Evolutionary conservation across 1,284 basidiomycete species (phyloP).

Genomic region (Ustilago curta): DNA sequence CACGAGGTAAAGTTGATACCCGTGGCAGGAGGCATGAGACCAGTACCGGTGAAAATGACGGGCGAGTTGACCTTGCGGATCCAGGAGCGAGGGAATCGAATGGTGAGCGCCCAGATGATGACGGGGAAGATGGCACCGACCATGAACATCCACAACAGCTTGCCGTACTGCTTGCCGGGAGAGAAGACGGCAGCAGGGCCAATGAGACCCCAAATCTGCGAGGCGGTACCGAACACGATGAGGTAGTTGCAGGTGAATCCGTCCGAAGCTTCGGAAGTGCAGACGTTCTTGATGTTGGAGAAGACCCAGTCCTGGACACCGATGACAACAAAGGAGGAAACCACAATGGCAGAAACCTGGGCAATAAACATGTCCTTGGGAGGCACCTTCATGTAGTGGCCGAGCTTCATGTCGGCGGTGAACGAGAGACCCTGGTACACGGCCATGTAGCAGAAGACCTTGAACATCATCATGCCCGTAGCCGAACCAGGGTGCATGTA

Average conservation of each 20-base stretch:
- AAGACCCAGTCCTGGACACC: constrained; percentile 78
- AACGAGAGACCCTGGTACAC: constrained; percentile 76
- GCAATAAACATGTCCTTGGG: constrained; percentile 72
- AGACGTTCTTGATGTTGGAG: constrained; percentile 79
- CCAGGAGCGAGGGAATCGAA: constrained; percentile 48
- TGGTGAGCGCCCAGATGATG: constrained; percentile 58
- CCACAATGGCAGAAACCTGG: constrained; percentile 79
- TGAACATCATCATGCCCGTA: constrained; percentile 85
- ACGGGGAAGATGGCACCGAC: constrained; percentile 61
- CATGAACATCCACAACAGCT: constrained; percentile 61
- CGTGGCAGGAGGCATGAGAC: constrained; percentile 68
- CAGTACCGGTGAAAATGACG: constrained; percentile 63
- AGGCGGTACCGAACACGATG: constrained; percentile 62
- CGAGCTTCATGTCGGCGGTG: constrained; percentile 74
- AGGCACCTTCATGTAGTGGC: constrained; percentile 74
- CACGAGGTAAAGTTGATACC: constrained; percentile 64
- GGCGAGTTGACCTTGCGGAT: constrained; percentile 60
- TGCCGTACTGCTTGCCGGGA: constrained; percentile 55
- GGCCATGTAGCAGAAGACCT: constrained; percentile 76
- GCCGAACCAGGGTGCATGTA: constrained; percentile 82
- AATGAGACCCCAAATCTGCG: constrained; percentile 70
- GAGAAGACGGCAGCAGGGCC: constrained; percentile 69
- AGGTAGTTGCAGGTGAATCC: constrained; percentile 64
- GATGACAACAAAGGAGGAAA: constrained; percentile 75
- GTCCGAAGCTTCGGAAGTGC: constrained; percentile 69